Base-by-base conservation (phyloP, 2,329 filamentous ascomycete species). In the Pseudomassariella vexata region DNA sequence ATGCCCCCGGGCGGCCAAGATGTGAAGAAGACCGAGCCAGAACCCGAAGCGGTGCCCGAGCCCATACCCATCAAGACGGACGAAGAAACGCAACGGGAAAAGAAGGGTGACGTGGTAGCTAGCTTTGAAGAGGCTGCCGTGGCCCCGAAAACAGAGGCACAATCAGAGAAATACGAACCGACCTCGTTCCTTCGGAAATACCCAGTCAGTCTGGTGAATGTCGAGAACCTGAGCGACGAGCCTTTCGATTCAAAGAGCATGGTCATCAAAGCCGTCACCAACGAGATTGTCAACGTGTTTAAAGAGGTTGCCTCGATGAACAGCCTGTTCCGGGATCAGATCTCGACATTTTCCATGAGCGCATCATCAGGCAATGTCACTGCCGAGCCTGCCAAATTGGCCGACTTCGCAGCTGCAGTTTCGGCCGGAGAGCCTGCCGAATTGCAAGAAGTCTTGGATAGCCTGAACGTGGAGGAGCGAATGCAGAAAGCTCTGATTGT, bases 241-340 rank as follows among this genome's bases (percentile, higher is more conserved):
- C 82, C 88, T 0, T 85, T 85, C 55, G 92, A 96, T 56, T 82
- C 87, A 52, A 94, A 90, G 61, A 92, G 84, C 50, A 82, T 82
- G 12, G 80, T 92, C 20, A 88, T 96, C 38, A 82, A 87, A 34
- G 92, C 92, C 9, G 79, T 98, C 27, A 92, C 90, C 30, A 95
- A 90, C 51, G 94, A 98, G 63, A 96, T 98, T 40, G 88, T 98
- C 55, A 96, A 95, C 56, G 92, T 95, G 1, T 96, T 95, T 70
- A 96, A 95, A 63, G 89, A 96, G 56, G 87, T 98, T 33, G 90
- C 90, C 8, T 83, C 80, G 26, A 78, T 95, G 61, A 98, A 96
- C 63, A 87, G 85, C 38, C 71, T 98, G 14, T 98, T 98, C 70
- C 79, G 90, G 36, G 92, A 98, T 52, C 92, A 98, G 54, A 94